Evolutionary conservation across 768 basidiomycete species (phyloP).

Genomic region (Neoboletus brunneissimus): DNA sequence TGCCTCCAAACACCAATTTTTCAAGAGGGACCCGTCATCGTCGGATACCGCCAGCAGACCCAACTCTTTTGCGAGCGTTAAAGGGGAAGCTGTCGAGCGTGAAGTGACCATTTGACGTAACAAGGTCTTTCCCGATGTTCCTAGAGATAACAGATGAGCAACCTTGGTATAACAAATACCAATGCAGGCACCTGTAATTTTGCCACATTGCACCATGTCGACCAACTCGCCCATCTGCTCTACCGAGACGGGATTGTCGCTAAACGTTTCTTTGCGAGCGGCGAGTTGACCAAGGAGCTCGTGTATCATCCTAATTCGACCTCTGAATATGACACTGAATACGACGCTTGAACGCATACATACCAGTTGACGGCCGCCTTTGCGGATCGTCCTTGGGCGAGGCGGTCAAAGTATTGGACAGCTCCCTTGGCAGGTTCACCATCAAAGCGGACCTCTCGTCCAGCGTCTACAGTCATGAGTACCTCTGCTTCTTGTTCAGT

Average conservation of each 20-base stretch:
- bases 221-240: conserved; percentile 74
- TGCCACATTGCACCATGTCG: conserved; percentile 62
- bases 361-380: conserved; percentile 85
- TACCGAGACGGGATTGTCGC: conserved; percentile 56
- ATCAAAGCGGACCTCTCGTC: conserved; percentile 59
- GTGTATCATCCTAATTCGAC: conserved; percentile 73
- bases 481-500: conserved; percentile 68
- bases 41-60: conserved; percentile 43
- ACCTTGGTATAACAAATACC: not conserved
- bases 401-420: conserved; percentile 77
- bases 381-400: conserved; percentile 55
- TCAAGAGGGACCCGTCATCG: conserved; percentile 40
- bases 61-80: conserved; percentile 47
- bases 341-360: conserved; percentile 14
- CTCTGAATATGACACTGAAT: not conserved
- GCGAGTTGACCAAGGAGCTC: conserved; percentile 81
- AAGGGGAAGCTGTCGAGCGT: conserved; percentile 35
- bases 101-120: conserved; percentile 66
- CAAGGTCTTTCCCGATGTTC: conserved; percentile 74
- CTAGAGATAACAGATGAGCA: conserved; percentile 36
- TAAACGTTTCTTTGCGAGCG: conserved; percentile 52
- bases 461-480: conserved; percentile 69
- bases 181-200: conserved; percentile 60
- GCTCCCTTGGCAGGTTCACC: conserved; percentile 53
- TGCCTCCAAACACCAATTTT: conserved; percentile 57